Conservation (phyloP, 768 basidiomycete genomes). For the Hydnomerulius pinastri region DNA sequence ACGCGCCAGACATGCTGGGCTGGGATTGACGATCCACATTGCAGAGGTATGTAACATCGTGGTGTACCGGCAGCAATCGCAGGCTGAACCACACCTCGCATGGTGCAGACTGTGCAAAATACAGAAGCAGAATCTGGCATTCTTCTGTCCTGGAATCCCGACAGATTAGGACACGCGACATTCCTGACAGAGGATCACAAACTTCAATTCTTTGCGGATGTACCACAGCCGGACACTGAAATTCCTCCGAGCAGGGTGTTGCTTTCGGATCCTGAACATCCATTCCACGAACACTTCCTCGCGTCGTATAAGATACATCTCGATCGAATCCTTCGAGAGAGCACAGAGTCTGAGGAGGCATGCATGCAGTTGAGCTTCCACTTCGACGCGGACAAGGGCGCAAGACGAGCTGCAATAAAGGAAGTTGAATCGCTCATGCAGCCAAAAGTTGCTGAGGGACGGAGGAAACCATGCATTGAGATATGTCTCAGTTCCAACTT, state of each 20-base stretch:
- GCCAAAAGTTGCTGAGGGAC: constrained; percentile 10
- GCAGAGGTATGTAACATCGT: constrained; percentile 62
- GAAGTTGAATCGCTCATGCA: constrained; percentile 21
- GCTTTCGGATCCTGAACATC: constrained; percentile 20
- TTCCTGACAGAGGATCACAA: constrained; percentile 67
- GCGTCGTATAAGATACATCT: constrained; percentile 26
- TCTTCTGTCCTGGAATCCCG: constrained; percentile 62
- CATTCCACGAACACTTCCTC: constrained; percentile 24
- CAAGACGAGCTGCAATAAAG: constrained; percentile 20
- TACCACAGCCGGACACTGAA: constrained; percentile 21
- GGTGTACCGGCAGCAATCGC: neutral
- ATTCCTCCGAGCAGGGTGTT: constrained; percentile 13
- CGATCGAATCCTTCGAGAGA: constrained; percentile 18
- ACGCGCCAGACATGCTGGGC: constrained; percentile 56
- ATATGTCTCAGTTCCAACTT: constrained; percentile 83
- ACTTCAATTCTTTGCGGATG: constrained; percentile 46
- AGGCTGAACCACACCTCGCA: neutral
- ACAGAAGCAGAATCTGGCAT: constrained; percentile 57
- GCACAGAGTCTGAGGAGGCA: constrained; percentile 15
- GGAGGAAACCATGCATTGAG: constrained; percentile 64
- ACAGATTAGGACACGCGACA: constrained; percentile 80
- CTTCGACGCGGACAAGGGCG: constrained; percentile 16
- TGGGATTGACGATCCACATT: constrained; percentile 79
- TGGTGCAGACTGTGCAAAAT: constrained; percentile 47
- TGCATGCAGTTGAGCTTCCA: constrained; percentile 1